These are phyloP conservation scores for Neurospora sp. DNA, from an alignment of 495 filamentous ascomycete species.

Conservation along the genomic window DNA sequence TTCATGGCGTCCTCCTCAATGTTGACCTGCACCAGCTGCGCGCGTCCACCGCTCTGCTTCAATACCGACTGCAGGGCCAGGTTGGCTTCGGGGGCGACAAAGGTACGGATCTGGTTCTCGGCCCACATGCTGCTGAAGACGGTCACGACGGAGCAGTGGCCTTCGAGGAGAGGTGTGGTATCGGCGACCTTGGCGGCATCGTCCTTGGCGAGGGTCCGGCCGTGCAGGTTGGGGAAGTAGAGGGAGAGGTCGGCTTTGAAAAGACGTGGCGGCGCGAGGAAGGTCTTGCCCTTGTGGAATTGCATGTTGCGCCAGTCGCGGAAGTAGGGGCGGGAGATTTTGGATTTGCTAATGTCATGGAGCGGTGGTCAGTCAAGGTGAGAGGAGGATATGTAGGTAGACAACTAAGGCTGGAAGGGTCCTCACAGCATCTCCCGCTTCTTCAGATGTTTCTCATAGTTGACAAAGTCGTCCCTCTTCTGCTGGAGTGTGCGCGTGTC, in stretches of 20 bases:
- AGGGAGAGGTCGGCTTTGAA: conserved; percentile 69
- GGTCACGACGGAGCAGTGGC: conserved; percentile 65
- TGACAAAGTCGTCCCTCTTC: conserved; percentile 67
- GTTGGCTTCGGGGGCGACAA: conserved; percentile 53
- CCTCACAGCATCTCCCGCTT: conserved; percentile 62
- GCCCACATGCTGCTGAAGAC: conserved; percentile 80
- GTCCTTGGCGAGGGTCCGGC: conserved; percentile 55
- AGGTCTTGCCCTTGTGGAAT: conserved; percentile 78
- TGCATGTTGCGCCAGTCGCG: conserved; percentile 81
- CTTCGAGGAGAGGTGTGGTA: conserved; percentile 62
- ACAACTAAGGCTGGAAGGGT: not conserved
- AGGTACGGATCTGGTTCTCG: conserved; percentile 65
- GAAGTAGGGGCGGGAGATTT: conserved; percentile 78
- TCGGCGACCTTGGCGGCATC: conserved; percentile 31
- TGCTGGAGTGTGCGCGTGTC: conserved; percentile 57
- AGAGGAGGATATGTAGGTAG: not conserved
- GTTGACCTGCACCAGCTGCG: conserved; percentile 77
- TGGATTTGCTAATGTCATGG: conserved; percentile 29
- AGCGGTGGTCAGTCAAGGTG: not conserved
- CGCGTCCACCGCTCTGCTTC: conserved; percentile 31
- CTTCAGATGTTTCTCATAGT: conserved; percentile 73
- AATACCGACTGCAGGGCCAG: conserved; percentile 50
- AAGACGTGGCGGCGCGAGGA: conserved; percentile 62
- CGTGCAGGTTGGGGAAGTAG: conserved; percentile 88
- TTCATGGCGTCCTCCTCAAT: conserved; percentile 73